Conservation (phyloP, 2,329 filamentous ascomycete species). For the Phialophora chinensis region DNA sequence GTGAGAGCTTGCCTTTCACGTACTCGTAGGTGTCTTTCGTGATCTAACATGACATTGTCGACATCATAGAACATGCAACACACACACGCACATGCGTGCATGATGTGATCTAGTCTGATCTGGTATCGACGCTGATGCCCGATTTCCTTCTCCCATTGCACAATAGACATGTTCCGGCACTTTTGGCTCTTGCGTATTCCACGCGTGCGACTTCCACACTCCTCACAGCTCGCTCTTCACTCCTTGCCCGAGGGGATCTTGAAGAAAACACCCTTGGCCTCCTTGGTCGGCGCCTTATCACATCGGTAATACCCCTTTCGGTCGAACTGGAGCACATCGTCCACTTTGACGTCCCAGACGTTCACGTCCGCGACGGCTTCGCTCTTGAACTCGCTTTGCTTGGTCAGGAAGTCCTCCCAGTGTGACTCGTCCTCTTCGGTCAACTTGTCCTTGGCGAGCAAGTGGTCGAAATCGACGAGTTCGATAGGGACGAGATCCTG, state of each 20-base stretch:
- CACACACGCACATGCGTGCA: no score
- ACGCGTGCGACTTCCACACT: no score
- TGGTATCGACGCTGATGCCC: no score
- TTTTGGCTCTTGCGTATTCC: no score
- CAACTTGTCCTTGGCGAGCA: conserved; percentile 93
- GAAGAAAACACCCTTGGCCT: conserved; percentile 38
- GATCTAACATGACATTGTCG: no score
- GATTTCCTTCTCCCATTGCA: no score
- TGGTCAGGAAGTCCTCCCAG: conserved; percentile 74
- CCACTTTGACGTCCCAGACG: conserved; percentile 73
- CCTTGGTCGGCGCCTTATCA: conserved; percentile 56
- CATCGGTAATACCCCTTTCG: conserved; percentile 84
- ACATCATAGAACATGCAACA: no score
- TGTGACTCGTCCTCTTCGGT: conserved; percentile 76
- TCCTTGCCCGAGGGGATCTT: conserved; percentile 41
- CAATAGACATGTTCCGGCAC: no score
- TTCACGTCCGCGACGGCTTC: conserved; percentile 77
- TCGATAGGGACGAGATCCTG: conserved; percentile 79
- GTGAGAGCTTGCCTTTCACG: no score
- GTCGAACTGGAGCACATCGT: conserved; percentile 88
- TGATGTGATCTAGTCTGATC: no score
- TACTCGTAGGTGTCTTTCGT: no score
- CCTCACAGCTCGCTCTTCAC: conserved; percentile 7
- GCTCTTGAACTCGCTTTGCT: conserved; percentile 71
- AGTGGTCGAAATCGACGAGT: conserved; percentile 92